These are phyloP conservation scores for Furcasterigmium sp. DNA, from an alignment of 2,329 filamentous ascomycete species.

Conservation along the genomic window DNA sequence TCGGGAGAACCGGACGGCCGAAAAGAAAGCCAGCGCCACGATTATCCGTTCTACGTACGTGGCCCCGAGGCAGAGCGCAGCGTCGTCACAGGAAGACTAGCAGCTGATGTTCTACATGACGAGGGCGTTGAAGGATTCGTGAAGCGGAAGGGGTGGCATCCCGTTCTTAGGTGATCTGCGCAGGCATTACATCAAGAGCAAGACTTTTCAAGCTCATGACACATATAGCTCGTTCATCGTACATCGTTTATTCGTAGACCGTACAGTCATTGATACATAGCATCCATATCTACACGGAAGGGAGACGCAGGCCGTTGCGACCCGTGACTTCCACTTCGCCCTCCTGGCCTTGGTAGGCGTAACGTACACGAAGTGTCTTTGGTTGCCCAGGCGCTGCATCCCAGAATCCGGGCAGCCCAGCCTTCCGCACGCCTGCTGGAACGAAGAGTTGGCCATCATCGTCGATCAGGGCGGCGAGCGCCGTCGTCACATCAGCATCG, in stretches of 20 bases:
- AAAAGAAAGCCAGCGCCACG: slow-evolving; percentile 23
- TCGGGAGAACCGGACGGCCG: slow-evolving; percentile 4
- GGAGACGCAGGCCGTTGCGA: slow-evolving; percentile 23
- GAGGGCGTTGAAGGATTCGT: slow-evolving; percentile 54
- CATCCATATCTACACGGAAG: slow-evolving; percentile 2
- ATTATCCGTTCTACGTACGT: slow-evolving; percentile 56
- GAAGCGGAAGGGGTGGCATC: slow-evolving; percentile 55
- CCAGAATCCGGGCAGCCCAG: slow-evolving; percentile 43
- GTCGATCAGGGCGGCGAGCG: slow-evolving; percentile 39
- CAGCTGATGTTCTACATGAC: slow-evolving; percentile 54
- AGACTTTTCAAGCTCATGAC: too few relatives aligned
- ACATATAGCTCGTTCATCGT: too few relatives aligned
- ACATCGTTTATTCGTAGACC: not conserved
- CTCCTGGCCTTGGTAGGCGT: slow-evolving; percentile 31
- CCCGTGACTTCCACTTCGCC: slow-evolving; percentile 28
- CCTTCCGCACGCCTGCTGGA: slow-evolving; percentile 35
- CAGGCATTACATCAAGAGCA: too few relatives aligned
- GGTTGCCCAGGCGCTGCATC: slow-evolving; percentile 37
- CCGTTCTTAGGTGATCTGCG: slow-evolving; percentile 35
- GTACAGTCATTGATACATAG: not conserved
- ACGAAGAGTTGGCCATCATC: slow-evolving; percentile 28
- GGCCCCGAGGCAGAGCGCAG: slow-evolving; percentile 60
- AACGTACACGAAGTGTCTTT: slow-evolving; percentile 41
- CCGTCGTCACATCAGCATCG: slow-evolving; percentile 44
- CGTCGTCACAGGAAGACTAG: slow-evolving; percentile 57